phyloP scores from a whole-genome alignment of 106 monocot species.

The Dendrobium huoshanense region DNA sequence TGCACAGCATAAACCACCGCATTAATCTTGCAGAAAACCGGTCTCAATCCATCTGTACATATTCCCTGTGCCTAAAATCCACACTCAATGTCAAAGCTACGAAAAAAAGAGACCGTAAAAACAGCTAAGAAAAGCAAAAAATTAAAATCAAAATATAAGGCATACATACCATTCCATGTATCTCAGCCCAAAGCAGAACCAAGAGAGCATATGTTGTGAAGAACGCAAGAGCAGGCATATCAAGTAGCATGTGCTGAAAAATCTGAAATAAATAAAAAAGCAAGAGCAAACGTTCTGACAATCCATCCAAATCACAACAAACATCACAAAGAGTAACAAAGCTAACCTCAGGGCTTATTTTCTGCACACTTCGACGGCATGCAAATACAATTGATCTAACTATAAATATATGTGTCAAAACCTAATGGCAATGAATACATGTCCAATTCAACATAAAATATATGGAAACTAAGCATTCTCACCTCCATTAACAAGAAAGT shows the following conservation, averaged over 20 bases:
- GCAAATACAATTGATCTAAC: constrained; percentile 76
- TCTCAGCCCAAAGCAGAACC: constrained; percentile 93
- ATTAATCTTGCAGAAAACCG: constrained; percentile 66
- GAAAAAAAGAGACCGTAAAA: neutral
- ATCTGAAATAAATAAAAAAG: constrained; percentile 32
- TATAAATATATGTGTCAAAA: constrained; percentile 18
- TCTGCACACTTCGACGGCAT: constrained; percentile 56
- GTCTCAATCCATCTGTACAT: constrained; percentile 69
- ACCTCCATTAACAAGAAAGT: constrained; percentile 82
- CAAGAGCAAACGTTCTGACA: neutral
- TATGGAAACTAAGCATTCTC: constrained; percentile 3
- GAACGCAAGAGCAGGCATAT: constrained; percentile 77
- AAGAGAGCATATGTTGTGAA: constrained; percentile 89
- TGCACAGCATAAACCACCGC: constrained; percentile 59
- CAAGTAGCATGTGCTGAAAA: constrained; percentile 71
- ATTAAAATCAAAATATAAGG: neutral
- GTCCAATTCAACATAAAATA: neutral
- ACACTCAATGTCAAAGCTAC: constrained; percentile 8
- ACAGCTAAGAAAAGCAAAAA: neutral
- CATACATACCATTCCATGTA: constrained; percentile 69
- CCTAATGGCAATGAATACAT: neutral
- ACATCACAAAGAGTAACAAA: neutral
- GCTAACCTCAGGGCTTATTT: constrained; percentile 58
- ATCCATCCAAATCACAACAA: neutral
- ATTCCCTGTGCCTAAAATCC: constrained; percentile 58